These are phyloP conservation scores for Scheffersomyces lignosus DNA, from an alignment of 805 yeast genomes.

Conservation along the genomic window DNA sequence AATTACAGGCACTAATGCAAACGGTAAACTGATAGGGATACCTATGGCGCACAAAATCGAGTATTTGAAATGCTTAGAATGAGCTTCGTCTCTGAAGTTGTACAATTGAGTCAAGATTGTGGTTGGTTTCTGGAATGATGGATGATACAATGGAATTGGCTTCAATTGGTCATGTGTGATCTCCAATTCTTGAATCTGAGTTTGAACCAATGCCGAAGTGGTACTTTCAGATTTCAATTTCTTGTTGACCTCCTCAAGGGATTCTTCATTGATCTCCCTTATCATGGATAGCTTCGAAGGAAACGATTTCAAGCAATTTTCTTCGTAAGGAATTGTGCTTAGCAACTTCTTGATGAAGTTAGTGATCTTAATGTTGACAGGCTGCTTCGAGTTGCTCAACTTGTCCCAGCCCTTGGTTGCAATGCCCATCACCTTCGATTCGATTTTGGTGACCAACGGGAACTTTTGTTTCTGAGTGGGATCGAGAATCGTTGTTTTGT, in stretches of 20 bases:
- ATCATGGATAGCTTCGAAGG: constrained; percentile 67
- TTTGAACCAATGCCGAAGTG: constrained; percentile 18
- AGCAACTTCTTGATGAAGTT: constrained; percentile 50
- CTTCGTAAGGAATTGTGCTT: constrained; percentile 75
- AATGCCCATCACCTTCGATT: constrained; percentile 46
- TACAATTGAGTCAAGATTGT: constrained; percentile 40
- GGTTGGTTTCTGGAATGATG: constrained; percentile 32
- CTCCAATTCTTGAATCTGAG: constrained; percentile 24
- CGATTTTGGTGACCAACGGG: constrained; percentile 41
- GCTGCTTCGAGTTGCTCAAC: constrained; percentile 53
- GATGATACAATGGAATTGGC: constrained; percentile 43
- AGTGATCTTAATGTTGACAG: constrained; percentile 62
- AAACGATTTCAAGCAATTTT: constrained; percentile 68
- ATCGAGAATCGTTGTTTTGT: constrained; percentile 33
- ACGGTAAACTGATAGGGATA: constrained; percentile 77
- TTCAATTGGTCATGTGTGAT: constrained; percentile 30
- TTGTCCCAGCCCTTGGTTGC: constrained; percentile 64
- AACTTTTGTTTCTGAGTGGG: constrained; percentile 23
- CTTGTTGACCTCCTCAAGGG: constrained; percentile 10
- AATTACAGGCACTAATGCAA: constrained; percentile 77
- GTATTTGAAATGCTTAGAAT: constrained; percentile 54
- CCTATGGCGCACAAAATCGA: constrained; percentile 54
- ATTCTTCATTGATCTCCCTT: constrained; percentile 42
- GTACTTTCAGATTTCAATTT: constrained; percentile 7
- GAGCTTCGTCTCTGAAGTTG: constrained; percentile 43